Percentiles rank a stretch among this genome's conserved stretches.
Evolutionary conservation across 139 green algal species (phyloP).

Genomic region (Desmodesmus armatus): DNA sequence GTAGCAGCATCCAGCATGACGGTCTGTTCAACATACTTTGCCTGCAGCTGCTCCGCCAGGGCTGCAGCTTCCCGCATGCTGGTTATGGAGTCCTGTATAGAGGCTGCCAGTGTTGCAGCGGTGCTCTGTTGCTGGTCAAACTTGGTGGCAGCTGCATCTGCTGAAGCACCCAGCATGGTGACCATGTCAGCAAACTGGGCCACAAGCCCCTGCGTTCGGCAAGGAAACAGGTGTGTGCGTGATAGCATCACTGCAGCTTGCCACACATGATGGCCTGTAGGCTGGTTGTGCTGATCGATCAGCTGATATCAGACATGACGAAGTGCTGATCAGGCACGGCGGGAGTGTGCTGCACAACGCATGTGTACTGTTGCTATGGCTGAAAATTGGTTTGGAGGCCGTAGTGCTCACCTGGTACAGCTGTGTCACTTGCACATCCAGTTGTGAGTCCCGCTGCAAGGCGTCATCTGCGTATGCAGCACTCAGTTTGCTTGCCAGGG

Average conservation of each 20-base stretch:
- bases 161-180: not conserved
- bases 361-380: no score
- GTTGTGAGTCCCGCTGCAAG: not conserved
- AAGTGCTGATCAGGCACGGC: no score
- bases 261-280: not conserved
- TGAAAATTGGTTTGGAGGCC: no score
- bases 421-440: not conserved
- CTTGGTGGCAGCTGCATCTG: constrained; percentile 9
- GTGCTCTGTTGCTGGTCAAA: constrained; percentile 10
- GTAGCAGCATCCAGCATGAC: constrained; percentile 36
- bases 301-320: no score
- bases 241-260: not conserved
- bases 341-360: no score
- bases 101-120: not conserved
- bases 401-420: constrained; percentile 7
- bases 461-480: constrained; percentile 14
- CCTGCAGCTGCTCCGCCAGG: not conserved
- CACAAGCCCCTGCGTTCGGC: constrained; percentile 11
- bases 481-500: not conserved
- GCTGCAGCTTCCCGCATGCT: constrained; percentile 31
- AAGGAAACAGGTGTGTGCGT: not conserved
- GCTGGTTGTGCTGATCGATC: no score
- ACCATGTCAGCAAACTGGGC: constrained; percentile 24
- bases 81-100: constrained; percentile 6
- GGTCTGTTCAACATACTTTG: constrained; percentile 43